Conservation (phyloP, 2,329 filamentous ascomycete species). For the Zymoseptoria pseudotritici region DNA sequence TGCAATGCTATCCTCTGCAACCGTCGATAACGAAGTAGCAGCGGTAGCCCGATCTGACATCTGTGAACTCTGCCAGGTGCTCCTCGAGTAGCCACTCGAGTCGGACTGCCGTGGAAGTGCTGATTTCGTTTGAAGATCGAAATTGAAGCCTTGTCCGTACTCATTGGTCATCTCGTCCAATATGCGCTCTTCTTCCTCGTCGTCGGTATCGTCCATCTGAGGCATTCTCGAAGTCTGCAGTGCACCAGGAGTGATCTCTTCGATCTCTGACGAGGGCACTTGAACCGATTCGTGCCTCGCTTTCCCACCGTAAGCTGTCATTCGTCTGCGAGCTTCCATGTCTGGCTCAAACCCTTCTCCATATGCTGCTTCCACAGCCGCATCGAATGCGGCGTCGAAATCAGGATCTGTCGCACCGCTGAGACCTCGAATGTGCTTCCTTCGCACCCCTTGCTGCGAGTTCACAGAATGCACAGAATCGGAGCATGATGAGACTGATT, state of each 20-base stretch:
- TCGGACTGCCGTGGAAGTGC: slow-evolving; percentile 70
- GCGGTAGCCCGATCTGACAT: slow-evolving; percentile 54
- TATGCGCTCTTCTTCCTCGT: slow-evolving; percentile 44
- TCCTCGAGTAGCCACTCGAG: slow-evolving; percentile 69
- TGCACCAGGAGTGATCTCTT: slow-evolving; percentile 15
- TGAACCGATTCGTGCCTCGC: slow-evolving; percentile 16
- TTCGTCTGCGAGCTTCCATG: slow-evolving; percentile 39
- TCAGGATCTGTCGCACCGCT: slow-evolving; percentile 77
- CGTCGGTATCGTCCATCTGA: slow-evolving; percentile 20
- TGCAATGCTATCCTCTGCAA: slow-evolving; percentile 54
- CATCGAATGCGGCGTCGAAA: slow-evolving; percentile 89
- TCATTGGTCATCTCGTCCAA: slow-evolving; percentile 83
- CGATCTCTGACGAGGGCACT: slow-evolving; percentile 18
- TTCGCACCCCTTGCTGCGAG: slow-evolving; percentile 60
- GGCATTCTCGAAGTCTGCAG: slow-evolving; percentile 7
- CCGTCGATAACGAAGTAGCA: slow-evolving; percentile 62
- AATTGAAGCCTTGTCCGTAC: slow-evolving; percentile 70
- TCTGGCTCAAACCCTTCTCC: slow-evolving; percentile 80
- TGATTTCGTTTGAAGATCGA: slow-evolving; percentile 60
- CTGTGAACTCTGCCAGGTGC: slow-evolving; percentile 70
- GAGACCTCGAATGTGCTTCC: slow-evolving; percentile 60
- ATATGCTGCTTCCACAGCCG: slow-evolving; percentile 92
- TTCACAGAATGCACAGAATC: slow-evolving; percentile 71
- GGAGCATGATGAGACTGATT: slow-evolving; percentile 69
- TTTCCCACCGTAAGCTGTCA: slow-evolving; percentile 12